Base-by-base conservation (phyloP, 805 yeast genomes). In the Lipomyces lipofer region DNA sequence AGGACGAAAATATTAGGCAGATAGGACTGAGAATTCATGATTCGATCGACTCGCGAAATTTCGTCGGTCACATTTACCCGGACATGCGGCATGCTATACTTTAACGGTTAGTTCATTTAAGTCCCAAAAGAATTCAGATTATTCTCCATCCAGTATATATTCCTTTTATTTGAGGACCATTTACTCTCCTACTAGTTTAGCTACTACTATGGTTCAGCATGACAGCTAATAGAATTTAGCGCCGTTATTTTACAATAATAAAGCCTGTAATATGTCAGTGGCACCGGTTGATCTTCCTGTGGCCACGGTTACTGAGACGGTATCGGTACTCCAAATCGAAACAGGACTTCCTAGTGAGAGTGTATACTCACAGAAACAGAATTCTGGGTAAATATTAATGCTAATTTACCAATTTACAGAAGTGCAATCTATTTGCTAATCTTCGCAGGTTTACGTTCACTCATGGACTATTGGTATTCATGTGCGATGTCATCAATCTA, bases 391-490 rank as follows among this genome's bases (percentile, higher is more conserved):
- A 5, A 12, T 24, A 42, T n/a, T 29, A n/a, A 49, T 17, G n/a
- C 17, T 33, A n/a, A 7, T 6, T 3, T 33, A 33, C 25, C 4
- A 22, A 19, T 36, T 19, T 8, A 13, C 12, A 25, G 8, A 17
- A 17, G 25, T 36, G 40, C 12, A n/a, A 36, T 21, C n/a, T 36
- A 36, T 19, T 19, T 19, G 12, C 19, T 36, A 7, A 6, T 36
- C 27, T 9, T 10, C 36, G 19, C 29, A 58, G 57, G n/a, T 52
- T 58, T 28, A 59, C 65, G 24, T 62, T 62, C 47, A 61, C 65
- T 4, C 63, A 59, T 35, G 67, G 67, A n/a, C 36, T 62, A 27
- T 29, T 58, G 54, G 64, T 56, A 56, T 10, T 29, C 32, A 35
- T 28, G n/a, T n/a, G n/a, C n/a, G n/a, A n/a, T n/a, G n/a, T n/a